Conservation (phyloP, 768 basidiomycete genomes). For the Infundibulicybe gibba region DNA sequence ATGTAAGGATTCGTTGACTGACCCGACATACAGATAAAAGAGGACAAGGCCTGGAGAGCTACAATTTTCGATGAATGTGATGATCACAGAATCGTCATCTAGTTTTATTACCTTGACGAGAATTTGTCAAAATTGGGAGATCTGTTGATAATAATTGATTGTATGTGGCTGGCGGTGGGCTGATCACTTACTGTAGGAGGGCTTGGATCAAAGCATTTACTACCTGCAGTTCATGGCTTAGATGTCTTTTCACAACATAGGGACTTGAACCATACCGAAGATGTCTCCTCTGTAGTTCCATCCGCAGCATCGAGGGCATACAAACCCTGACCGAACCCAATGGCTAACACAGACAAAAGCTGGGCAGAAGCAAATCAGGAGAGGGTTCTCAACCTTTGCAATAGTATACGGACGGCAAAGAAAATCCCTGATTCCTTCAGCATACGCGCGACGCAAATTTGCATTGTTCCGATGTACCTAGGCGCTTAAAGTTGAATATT, state of each 20-base stretch:
- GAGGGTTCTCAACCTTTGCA: not conserved
- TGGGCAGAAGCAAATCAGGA: slow-evolving; percentile 20
- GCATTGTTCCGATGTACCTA: slow-evolving; percentile 88
- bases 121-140: slow-evolving; percentile 68
- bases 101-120: slow-evolving; percentile 34
- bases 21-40: slow-evolving; percentile 70
- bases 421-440: slow-evolving; percentile 90
- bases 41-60: slow-evolving; percentile 61
- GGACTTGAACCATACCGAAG: slow-evolving; percentile 32
- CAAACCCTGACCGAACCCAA: slow-evolving; percentile 85
- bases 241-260: slow-evolving; percentile 1
- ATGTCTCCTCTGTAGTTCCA: slow-evolving; percentile 57
- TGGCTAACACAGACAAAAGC: slow-evolving; percentile 76
- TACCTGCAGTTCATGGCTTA: slow-evolving; percentile 39
- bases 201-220: slow-evolving; percentile 76
- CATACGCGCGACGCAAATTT: slow-evolving; percentile 92
- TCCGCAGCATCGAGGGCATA: slow-evolving; percentile 92
- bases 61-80: slow-evolving; percentile 2
- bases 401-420: slow-evolving; percentile 65
- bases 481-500: not conserved
- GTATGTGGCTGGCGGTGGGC: not conserved
- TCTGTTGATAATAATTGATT: slow-evolving; percentile 23
- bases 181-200: slow-evolving; percentile 60
- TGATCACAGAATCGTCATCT: slow-evolving; percentile 1
- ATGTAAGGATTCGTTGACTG: not conserved